A percentile compares a stretch with the other conserved stretches of the same genome.
Evolutionary conservation across 2,329 filamentous ascomycete genomes (phyloP).

Genomic region (Tolypocladium nubicola): DNA sequence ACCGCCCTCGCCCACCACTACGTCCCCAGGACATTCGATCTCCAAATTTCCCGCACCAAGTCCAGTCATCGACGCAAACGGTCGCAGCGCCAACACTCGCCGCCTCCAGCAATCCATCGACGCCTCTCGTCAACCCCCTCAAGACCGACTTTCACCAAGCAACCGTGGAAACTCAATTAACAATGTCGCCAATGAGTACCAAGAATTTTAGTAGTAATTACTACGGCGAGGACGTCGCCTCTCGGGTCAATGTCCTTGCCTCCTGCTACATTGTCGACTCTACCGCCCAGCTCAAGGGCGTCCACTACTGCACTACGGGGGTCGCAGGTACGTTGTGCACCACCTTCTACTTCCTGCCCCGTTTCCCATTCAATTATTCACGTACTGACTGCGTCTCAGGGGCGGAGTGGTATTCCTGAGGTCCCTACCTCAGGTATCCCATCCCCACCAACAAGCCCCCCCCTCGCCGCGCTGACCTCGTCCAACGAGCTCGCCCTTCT

Average conservation of each 20-base stretch:
- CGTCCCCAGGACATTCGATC: not conserved
- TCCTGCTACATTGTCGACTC: slow-evolving; percentile 81
- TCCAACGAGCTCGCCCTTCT: slow-evolving; percentile 57
- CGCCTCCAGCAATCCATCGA: not conserved
- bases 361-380: not conserved
- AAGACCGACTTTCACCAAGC: slow-evolving; percentile 8
- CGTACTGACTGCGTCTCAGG: slow-evolving; percentile 31
- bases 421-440: slow-evolving; percentile 75
- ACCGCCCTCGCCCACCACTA: not conserved
- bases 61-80: not conserved
- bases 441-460: slow-evolving; percentile 80
- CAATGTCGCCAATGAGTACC: slow-evolving; percentile 62
- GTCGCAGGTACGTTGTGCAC: slow-evolving; percentile 52
- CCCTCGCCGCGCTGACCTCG: slow-evolving; percentile 65
- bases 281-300: slow-evolving; percentile 62
- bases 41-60: not conserved
- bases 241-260: slow-evolving; percentile 69
- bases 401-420: slow-evolving; percentile 93
- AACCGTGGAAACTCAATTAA: slow-evolving; percentile 13
- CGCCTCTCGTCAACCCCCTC: not conserved
- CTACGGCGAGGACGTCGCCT: slow-evolving; percentile 59
- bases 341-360: not conserved
- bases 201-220: slow-evolving; percentile 62
- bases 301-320: slow-evolving; percentile 94
- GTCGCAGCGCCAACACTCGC: not conserved